Conservation (phyloP, 2,329 filamentous ascomycete species). For the Colletotrichum camelliae region DNA sequence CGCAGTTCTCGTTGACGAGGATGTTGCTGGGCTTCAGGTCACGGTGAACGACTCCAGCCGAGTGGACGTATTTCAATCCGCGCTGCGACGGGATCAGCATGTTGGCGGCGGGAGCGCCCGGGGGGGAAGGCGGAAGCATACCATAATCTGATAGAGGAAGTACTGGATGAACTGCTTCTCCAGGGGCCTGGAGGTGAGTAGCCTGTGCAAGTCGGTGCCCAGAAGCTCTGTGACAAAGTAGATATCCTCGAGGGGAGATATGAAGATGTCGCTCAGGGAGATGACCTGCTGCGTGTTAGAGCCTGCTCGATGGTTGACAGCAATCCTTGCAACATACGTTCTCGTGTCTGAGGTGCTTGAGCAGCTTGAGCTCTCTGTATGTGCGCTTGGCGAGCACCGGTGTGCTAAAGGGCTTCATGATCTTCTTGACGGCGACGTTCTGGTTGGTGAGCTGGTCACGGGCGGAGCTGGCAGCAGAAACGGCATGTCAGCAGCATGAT, state of each 20-base stretch:
- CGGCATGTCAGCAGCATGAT: constrained; percentile 4
- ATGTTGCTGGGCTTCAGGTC: constrained; percentile 99
- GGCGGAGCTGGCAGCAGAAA: constrained; percentile 71
- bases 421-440: constrained; percentile 99
- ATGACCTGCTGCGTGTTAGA: constrained; percentile 71
- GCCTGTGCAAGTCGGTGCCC: constrained; percentile 93
- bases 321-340: constrained; percentile 66
- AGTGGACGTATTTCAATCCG: constrained; percentile 98
- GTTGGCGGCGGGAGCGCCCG: not conserved
- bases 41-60: constrained; percentile 94
- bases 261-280: constrained; percentile 98
- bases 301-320: constrained; percentile 9
- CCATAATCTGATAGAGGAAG: constrained; percentile 98
- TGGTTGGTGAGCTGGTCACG: constrained; percentile 97
- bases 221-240: constrained; percentile 99
- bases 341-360: constrained; percentile 96
- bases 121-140: constrained; percentile 49
- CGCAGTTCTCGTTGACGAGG: constrained; percentile 98
- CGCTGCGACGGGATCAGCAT: constrained; percentile 60
- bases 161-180: constrained; percentile 99
- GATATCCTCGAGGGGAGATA: constrained; percentile 97
- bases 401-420: constrained; percentile 99
- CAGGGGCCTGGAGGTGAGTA: constrained; percentile 91
- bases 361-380: constrained; percentile 94
- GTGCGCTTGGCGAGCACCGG: constrained; percentile 97